Evolutionary conservation across 805 yeast genomes (phyloP).

Genomic region (Candida sphagnicola): DNA sequence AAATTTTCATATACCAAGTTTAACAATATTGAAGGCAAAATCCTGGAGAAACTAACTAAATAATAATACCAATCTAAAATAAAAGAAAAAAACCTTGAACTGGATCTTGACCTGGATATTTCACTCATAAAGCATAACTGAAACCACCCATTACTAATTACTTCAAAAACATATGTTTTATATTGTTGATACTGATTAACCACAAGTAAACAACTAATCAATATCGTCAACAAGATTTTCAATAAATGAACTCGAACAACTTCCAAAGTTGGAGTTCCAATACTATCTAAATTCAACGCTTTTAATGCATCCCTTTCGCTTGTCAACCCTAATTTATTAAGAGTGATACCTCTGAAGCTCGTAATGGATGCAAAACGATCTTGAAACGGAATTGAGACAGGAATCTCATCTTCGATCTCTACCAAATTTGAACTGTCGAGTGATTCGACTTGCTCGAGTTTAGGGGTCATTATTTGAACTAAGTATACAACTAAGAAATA

Average conservation of each 20-base stretch:
- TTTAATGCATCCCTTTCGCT: slow-evolving; percentile 8
- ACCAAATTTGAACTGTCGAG: not conserved
- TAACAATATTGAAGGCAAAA: slow-evolving; percentile 5
- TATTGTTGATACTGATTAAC: slow-evolving; percentile 6
- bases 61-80: slow-evolving; percentile 6
- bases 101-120: slow-evolving; percentile 3
- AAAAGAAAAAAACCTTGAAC: not conserved
- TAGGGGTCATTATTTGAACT: not conserved
- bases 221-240: slow-evolving; percentile 11
- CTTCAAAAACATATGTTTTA: slow-evolving; percentile 3
- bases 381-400: slow-evolving; percentile 3
- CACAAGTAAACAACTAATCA: not conserved
- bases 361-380: slow-evolving; percentile 1
- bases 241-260: slow-evolving; percentile 15
- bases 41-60: slow-evolving; percentile 6
- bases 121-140: slow-evolving; percentile 1
- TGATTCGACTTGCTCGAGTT: not conserved
- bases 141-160: not conserved
- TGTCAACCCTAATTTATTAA: slow-evolving; percentile 11
- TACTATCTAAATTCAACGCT: slow-evolving; percentile 11
- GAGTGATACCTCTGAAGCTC: not conserved
- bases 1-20: slow-evolving; percentile 8
- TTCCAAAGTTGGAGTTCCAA: slow-evolving; percentile 13
- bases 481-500: not conserved
- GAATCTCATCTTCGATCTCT: not conserved